A percentile compares a stretch with the other conserved stretches of the same genome.
These are phyloP conservation scores for Lonicera japonica DNA, from an alignment of 129 eudicot genomes.

Conservation along the genomic window DNA sequence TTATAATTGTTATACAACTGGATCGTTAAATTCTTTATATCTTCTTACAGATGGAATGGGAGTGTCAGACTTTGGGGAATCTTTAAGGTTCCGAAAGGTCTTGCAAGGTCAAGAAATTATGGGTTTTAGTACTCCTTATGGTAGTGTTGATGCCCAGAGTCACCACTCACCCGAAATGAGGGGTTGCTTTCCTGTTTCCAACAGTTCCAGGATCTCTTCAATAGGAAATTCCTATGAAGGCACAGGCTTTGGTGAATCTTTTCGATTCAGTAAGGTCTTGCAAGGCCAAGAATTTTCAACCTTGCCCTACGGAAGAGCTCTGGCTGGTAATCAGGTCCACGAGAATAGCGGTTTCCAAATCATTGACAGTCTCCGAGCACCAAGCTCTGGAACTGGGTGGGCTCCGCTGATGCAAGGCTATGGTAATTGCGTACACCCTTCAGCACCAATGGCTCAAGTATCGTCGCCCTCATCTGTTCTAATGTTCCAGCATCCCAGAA, in stretches of 20 bases:
- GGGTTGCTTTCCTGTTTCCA: conserved; percentile 23
- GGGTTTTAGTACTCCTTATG: conserved; percentile 42
- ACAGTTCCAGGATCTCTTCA: conserved; percentile 15
- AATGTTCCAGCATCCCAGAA: conserved; percentile 39
- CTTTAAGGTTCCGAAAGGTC: conserved; percentile 83
- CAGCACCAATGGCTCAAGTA: conserved; percentile 24
- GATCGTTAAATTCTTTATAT: neutral
- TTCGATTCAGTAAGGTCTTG: conserved; percentile 73
- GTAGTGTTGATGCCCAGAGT: conserved; percentile 26
- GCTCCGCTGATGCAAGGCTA: conserved; percentile 16
- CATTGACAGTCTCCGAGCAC: conserved; percentile 22
- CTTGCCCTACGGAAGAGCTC: conserved; percentile 30
- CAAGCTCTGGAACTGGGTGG: conserved; percentile 44
- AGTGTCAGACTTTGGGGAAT: conserved; percentile 65
- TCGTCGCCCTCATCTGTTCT: conserved; percentile 55
- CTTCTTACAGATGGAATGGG: conserved; percentile 47
- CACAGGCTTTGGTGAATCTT: conserved; percentile 44
- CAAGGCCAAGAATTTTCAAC: conserved; percentile 90
- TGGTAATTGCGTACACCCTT: conserved; percentile 12
- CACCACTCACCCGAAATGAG: conserved; percentile 28
- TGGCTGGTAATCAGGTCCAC: conserved; percentile 9
- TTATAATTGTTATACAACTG: too few relatives aligned
- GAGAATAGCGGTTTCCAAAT: conserved; percentile 4
- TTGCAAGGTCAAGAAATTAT: conserved; percentile 99
- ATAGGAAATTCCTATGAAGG: conserved; percentile 18